Evolutionary conservation across 108 stramenopile genomes (phyloP).

Genomic region (Skeletonema grethae): DNA sequence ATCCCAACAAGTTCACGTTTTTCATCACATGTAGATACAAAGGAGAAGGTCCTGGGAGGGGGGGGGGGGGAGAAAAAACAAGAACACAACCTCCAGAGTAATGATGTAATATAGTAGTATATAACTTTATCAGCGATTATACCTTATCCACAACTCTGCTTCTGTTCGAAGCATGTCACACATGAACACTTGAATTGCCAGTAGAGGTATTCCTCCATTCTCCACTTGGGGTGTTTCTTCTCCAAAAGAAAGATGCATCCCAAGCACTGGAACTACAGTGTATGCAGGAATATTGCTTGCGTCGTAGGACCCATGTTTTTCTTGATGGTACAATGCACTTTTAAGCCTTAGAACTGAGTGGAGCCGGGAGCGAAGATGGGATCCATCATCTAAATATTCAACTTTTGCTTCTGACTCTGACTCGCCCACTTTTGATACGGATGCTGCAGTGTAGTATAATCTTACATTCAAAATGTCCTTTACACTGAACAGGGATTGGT

Average conservation of each 20-base stretch:
- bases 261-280: constrained; percentile 58
- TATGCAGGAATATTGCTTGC: constrained; percentile 48
- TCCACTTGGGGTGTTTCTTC: not conserved
- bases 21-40: not conserved
- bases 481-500: constrained; percentile 20
- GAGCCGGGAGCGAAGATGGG: constrained; percentile 37
- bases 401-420: not conserved
- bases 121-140: constrained; percentile 10
- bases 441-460: constrained; percentile 60
- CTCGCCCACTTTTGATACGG: constrained; percentile 1
- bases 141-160: constrained; percentile 66
- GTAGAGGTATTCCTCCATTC: constrained; percentile 16
- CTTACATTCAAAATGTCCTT: constrained; percentile 57
- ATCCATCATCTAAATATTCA: constrained; percentile 47
- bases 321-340: constrained; percentile 18
- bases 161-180: constrained; percentile 72
- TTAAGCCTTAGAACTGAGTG: constrained; percentile 31
- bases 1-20: not conserved
- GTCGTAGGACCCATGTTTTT: not conserved
- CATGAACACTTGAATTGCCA: constrained; percentile 70
- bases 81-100: not conserved
- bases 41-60: not conserved
- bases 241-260: constrained; percentile 41
- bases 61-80: not conserved
- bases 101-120: not conserved